A percentile compares a stretch with the other conserved stretches of the same genome.
phyloP scores from a whole-genome alignment of 1,139 yeast species.

The Geotrichum cucujoidarum region DNA sequence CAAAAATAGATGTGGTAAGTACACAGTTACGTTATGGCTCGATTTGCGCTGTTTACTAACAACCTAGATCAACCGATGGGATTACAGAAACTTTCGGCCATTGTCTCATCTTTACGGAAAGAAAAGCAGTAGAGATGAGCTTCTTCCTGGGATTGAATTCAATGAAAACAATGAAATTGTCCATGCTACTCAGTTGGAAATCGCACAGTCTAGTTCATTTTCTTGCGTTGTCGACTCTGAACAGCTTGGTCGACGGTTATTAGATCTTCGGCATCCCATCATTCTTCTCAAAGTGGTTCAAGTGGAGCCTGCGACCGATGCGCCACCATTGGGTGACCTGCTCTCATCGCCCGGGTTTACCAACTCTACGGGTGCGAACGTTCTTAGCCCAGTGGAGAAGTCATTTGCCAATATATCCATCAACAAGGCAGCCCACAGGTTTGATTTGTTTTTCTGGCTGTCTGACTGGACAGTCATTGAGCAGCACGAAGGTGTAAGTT shows the following conservation, averaged over 20 bases:
- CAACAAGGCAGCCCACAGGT: neutral
- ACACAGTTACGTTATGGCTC: conserved; percentile 1
- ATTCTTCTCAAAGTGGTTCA: conserved; percentile 7
- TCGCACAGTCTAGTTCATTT: neutral
- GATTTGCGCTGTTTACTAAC: conserved; percentile 4
- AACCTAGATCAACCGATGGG: conserved; percentile 21
- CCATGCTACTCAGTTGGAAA: neutral
- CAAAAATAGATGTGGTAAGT: conserved; percentile 8
- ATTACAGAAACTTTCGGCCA: conserved; percentile 18
- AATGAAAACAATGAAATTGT: neutral
- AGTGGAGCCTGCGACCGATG: neutral
- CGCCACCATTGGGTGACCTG: conserved; percentile 1
- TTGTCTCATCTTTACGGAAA: neutral
- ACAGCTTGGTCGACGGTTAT: conserved; percentile 4
- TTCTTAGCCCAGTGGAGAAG: neutral
- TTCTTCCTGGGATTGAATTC: neutral
- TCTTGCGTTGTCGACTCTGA: conserved; percentile 8
- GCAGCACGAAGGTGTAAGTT: conserved; percentile 3
- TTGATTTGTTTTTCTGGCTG: conserved; percentile 4
- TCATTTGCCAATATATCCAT: neutral
- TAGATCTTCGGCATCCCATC: conserved; percentile 8
- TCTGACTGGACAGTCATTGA: conserved; percentile 8
- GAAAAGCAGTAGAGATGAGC: neutral
- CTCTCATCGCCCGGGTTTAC: neutral
- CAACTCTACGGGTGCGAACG: neutral